Evolutionary conservation across 1,284 basidiomycete genomes (phyloP), one percentile per base, ranked within the genome.

Genomic region (Cryptococcus wingfieldii): DNA sequence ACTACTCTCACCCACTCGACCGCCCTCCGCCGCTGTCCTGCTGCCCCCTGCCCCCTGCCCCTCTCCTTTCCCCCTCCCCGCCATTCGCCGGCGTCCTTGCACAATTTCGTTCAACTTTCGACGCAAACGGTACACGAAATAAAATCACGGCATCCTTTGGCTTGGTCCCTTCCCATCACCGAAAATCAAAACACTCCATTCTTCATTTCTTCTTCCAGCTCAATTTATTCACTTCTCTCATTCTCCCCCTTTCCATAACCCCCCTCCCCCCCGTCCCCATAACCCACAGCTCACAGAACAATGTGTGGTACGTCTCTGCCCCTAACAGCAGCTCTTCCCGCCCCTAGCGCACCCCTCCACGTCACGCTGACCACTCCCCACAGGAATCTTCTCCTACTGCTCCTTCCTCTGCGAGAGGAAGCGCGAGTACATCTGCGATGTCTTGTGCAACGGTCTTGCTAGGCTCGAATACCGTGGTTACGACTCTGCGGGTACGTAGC

Each of bases 401-500:
- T 94, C 86, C 75, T 96, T 80, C 81, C 82, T 96, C 72, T 87
- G 88, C 78, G 91, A 94, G 79, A 93, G 92, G 90, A 86, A 89
- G 77, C 91, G 96, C 71, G 88, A 90, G 76, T 87, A 90, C 67
- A 83, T 98, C 67, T 86, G 96, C 65, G 93, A 98, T 69, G 86
- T 92, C 59, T 86, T 99, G 55, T 86, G 87, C 75, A 90, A 88
- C 64, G 96, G 94, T 66, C 88, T 98, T 60, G 86, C 90, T 50
- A 87, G 96, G 61, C 87, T 98, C 69, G 96, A 99, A 77, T 99
- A 99, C 80, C 88, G 96, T 75, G 94, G 96, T 50, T 98, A 99
- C 76, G 96, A 99, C 78, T 93, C 89, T 69, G 96, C 96, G 12
- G 82, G 82, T 80, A 52, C 64, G 77, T 71, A 10, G 4, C 7